These are phyloP conservation scores for Raffaelea deltoideospora DNA, from an alignment of 2,329 filamentous ascomycete genomes.

Conservation along the genomic window DNA sequence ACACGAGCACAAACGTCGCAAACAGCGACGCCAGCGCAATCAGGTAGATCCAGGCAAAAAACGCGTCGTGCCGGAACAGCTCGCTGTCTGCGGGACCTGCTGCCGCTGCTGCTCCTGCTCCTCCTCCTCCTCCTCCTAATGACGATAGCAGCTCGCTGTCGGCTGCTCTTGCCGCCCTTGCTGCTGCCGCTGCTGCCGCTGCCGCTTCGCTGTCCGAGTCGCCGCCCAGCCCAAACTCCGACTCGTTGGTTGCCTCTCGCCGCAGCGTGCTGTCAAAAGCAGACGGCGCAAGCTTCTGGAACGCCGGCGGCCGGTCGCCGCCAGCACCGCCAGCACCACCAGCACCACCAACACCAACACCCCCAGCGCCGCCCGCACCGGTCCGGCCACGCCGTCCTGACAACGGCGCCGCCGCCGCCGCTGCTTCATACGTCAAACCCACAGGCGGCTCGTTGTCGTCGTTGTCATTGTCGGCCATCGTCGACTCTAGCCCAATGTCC, in stretches of 20 bases:
- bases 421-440: constrained; percentile 40
- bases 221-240: constrained; percentile 26
- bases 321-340: too few species aligned
- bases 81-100: constrained; percentile 43
- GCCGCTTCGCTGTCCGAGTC: constrained; percentile 18
- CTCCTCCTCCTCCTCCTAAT: too few species aligned
- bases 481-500: constrained; percentile 69
- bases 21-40: constrained; percentile 74
- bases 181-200: constrained; percentile 19
- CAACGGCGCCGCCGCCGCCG: too few species aligned
- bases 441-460: constrained; percentile 43
- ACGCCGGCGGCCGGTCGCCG: constrained; percentile 34
- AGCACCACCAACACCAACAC: too few species aligned
- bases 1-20: constrained; percentile 78
- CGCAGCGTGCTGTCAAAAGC: too few species aligned
- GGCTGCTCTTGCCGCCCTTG: constrained; percentile 22
- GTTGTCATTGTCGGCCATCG: constrained; percentile 40
- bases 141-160: constrained; percentile 3
- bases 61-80: constrained; percentile 69
- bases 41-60: constrained; percentile 83
- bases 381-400: neutral
- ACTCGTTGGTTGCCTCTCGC: constrained; percentile 28
- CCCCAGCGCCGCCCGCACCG: constrained; percentile 2
- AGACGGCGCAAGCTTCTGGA: constrained; percentile 43
- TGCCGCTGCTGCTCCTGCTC: constrained; percentile 14